These are phyloP conservation scores for Scutellaria barbata DNA, from an alignment of 257 asterid genomes.

Conservation along the genomic window DNA sequence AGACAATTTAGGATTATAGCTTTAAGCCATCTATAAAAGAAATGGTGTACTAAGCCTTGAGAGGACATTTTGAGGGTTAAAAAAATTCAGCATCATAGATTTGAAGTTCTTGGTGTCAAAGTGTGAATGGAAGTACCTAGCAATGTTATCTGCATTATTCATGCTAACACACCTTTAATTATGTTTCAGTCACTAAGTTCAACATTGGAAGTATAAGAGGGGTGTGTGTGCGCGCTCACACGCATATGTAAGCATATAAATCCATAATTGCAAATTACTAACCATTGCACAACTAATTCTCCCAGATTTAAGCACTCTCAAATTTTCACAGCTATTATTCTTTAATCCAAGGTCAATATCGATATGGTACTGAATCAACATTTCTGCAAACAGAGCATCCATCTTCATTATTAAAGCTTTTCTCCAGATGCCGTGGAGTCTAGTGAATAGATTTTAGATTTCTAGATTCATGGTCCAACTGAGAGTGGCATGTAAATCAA, in stretches of 20 bases:
- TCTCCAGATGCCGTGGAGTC: constrained; percentile 21
- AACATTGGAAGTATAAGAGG: not conserved
- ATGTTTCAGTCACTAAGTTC: not conserved
- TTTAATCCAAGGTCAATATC: not conserved
- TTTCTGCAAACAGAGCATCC: constrained; percentile 5
- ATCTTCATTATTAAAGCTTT: constrained; percentile 12
- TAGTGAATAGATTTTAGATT: not conserved
- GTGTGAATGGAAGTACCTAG: constrained; percentile 20
- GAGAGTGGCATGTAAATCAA: constrained; percentile 5
- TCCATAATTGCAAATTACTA: constrained; percentile 9
- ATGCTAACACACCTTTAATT: constrained; percentile 8
- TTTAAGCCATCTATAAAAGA: constrained; percentile 13
- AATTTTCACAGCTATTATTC: not conserved
- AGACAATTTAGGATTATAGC: constrained; percentile 24
- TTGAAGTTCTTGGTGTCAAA: constrained; percentile 13
- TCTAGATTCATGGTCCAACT: constrained; percentile 10
- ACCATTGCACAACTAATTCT: constrained; percentile 11
- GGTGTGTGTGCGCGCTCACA: not conserved
- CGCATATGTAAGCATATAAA: constrained; percentile 6
- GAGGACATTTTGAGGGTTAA: constrained; percentile 15
- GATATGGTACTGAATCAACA: not conserved
- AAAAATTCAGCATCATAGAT: not conserved
- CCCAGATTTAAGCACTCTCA: not conserved
- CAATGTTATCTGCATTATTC: not conserved
- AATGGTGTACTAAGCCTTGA: not conserved